Percentiles rank a stretch among this genome's conserved stretches.
phyloP scores from a whole-genome alignment of 2,329 filamentous ascomycete genomes.

The Talaromyces islandicus region DNA sequence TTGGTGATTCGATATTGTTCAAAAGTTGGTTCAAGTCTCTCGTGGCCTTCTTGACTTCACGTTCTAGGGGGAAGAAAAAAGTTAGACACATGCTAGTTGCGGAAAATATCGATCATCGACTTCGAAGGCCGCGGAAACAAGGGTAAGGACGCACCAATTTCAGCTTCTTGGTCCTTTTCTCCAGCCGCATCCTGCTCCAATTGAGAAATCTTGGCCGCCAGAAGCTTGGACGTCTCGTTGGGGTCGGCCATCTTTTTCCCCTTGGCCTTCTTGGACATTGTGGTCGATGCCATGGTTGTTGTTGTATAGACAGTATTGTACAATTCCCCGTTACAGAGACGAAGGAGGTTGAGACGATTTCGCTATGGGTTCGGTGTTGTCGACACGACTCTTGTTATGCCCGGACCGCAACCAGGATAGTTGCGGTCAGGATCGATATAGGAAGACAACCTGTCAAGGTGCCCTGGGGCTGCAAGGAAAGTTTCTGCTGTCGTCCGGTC shows the following conservation, averaged over 20 bases:
- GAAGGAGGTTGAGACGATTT: slow-evolving; percentile 40
- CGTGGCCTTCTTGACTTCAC: slow-evolving; percentile 89
- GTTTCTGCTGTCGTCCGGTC: not conserved
- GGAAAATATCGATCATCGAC: not conserved
- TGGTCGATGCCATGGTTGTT: slow-evolving; percentile 41
- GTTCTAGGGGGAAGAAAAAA: slow-evolving; percentile 52
- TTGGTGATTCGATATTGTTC: slow-evolving; percentile 78
- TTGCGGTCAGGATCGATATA: slow-evolving; percentile 9
- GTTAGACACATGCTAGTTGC: not conserved
- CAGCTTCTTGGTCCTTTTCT: slow-evolving; percentile 90
- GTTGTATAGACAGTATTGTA: slow-evolving; percentile 19
- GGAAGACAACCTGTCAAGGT: not conserved
- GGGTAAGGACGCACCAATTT: slow-evolving; percentile 69
- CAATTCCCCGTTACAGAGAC: slow-evolving; percentile 35
- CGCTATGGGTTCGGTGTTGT: slow-evolving; percentile 11
- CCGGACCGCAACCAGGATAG: slow-evolving; percentile 11
- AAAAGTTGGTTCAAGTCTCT: slow-evolving; percentile 83
- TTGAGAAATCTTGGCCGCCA: slow-evolving; percentile 91
- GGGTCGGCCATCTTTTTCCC: slow-evolving; percentile 79
- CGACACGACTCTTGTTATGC: slow-evolving; percentile 17
- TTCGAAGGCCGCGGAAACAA: not conserved
- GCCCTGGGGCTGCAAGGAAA: not conserved
- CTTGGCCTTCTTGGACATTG: slow-evolving; percentile 69
- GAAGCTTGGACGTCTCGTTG: slow-evolving; percentile 82
- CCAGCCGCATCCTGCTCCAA: slow-evolving; percentile 88